Base-by-base conservation (phyloP, 257 asterid genomes). In the Penstemon newberryi region DNA sequence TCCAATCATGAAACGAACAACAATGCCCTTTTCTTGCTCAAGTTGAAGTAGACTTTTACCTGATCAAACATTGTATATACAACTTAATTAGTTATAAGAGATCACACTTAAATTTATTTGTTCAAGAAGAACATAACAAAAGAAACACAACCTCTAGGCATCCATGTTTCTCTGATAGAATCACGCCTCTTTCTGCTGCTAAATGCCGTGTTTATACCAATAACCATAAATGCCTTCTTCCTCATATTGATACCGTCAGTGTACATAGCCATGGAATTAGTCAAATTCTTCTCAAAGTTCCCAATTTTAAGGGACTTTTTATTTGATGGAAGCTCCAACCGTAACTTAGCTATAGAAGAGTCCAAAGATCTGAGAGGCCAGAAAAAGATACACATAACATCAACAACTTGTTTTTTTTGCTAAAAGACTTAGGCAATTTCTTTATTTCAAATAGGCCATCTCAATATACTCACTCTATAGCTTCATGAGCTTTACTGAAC, bases 151-250 rank as follows among this genome's bases (percentile, higher is more conserved):
- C 96, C 96, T 86, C 79, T 86, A 49, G 92, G 97, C 90, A 87
- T 81, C 97, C 97, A 90, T n/a, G 97, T 90, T 60, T 84, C 87
- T 65, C 97, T 79, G 68, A 90, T 62, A 4, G 96, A 87, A 86
- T 87, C 96, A 11, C 97, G 95, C 70, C 97, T 87, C 83, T 77
- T 87, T 77, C 96, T 78, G 73, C 94, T 83, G 73, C 94, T 90
- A 63, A 90, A 90, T 12, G 96, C 96, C 0, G 95, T 89, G 85
- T 87, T 89, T 73, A 87, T 80, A 41, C 96, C 96, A 37, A 89
- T 79, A 10, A 90, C 89, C 78, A 90, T 78, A 74, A 87, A 89
- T 61, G 76, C 84, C 72, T 79, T 86, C 60, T 80, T 78, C 52
- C 71, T 78, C 3, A 42, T 68, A 37, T 13, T 56, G 5, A 36